Base-by-base conservation (phyloP, 768 basidiomycete genomes). In the Hemileccinum rubropunctum region DNA sequence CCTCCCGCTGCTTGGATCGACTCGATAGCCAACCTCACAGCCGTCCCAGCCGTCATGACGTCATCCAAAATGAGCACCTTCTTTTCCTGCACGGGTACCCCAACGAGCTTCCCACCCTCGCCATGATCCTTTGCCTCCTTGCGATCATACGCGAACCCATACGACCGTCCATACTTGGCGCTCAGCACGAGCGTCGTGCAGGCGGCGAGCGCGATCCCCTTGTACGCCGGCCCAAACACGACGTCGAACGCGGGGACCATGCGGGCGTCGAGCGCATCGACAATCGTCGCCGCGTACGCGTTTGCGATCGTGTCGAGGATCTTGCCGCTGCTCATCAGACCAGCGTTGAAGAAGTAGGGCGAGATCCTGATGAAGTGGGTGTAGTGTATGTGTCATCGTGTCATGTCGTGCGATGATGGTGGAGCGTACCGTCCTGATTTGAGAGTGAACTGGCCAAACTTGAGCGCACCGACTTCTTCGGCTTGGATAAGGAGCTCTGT, bases 341-440 rank as follows among this genome's bases (percentile, higher is more conserved):
- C 91, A 2, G 94, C 93, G 62, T 98, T 98, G 78, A 98, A 94
- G 69, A 98, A 99, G 72, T 98, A 98, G 1, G 95, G 97, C 8
- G 95, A 99, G 47, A 79, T 72, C 35, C 91, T 91, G 68, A 3
- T 30, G 12, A 4, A 13, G 15, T 37, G 36, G 38, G 34, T 32
- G 41, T 8, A 11, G 45, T 12, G 45, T 35, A 32, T 28, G 44
- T 37, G 38, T 39, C 23, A 33, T 26, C 33, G 43, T 42, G 23
- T 36, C 41, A 45, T 32, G 10, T 20, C 23, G 11, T 41, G 33
- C 11, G 45, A 51, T 43, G 42, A 26, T 40, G 26, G 14, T 48
- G 20, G 43, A 45, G 71, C 86, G 57, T 66, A 92, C 91, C 94
- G 83, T 56, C 95, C 97, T 30, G 91, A 94, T 79, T 98, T 99